phyloP scores from a whole-genome alignment of 2,329 filamentous ascomycete species.

The Ceratocystis papillata region DNA sequence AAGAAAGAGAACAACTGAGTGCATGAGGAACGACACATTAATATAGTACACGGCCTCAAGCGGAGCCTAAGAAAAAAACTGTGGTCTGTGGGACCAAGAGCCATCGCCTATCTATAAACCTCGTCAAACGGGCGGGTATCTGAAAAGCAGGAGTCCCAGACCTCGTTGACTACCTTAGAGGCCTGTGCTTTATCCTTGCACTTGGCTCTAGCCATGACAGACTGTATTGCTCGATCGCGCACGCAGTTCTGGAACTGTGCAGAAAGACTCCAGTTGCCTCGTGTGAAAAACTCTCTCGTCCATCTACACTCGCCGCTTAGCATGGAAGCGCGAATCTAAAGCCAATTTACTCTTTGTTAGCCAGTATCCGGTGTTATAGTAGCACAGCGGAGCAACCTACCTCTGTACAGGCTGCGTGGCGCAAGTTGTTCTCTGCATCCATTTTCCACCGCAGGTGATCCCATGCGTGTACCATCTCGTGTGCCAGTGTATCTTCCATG shows the following conservation, averaged over 20 bases:
- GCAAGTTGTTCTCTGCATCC: constrained; percentile 64
- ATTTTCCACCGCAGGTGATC: constrained; percentile 88
- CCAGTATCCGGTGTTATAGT: neutral
- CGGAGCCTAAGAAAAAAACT: constrained; percentile 11
- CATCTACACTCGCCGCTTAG: constrained; percentile 91
- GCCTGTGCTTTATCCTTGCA: constrained; percentile 83
- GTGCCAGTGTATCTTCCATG: constrained; percentile 84
- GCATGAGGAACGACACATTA: neutral
- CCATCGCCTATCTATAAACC: constrained; percentile 59
- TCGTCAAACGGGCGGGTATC: constrained; percentile 96
- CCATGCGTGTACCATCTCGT: constrained; percentile 97
- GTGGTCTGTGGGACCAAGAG: neutral
- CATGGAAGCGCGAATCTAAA: constrained; percentile 79
- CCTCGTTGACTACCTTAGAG: constrained; percentile 79
- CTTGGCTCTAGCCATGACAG: constrained; percentile 63
- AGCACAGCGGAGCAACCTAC: constrained; percentile 36
- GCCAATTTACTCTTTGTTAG: constrained; percentile 23
- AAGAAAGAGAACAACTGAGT: neutral
- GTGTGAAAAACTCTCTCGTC: constrained; percentile 70
- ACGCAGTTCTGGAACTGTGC: constrained; percentile 94
- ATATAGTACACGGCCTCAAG: constrained; percentile 7
- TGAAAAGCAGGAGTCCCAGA: constrained; percentile 95
- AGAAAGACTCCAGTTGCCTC: constrained; percentile 78
- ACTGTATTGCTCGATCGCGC: constrained; percentile 64
- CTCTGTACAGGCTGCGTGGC: constrained; percentile 90